Conservation (phyloP, 2,329 filamentous ascomycete species). For the Cryphonectria naterciae region DNA sequence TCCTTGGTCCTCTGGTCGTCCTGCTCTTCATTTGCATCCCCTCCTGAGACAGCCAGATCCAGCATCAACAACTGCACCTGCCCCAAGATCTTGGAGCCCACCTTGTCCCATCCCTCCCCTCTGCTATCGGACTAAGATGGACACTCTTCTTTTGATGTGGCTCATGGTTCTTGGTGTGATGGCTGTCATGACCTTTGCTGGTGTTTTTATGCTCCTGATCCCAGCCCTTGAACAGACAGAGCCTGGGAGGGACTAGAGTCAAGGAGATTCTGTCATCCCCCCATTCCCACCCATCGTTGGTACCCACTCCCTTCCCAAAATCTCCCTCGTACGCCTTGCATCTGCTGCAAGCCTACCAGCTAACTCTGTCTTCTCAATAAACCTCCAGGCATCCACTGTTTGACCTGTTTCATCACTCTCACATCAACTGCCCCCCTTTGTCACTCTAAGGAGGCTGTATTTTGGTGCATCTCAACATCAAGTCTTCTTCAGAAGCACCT, state of each 20-base stretch:
- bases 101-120: not conserved
- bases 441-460: not conserved
- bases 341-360: not conserved
- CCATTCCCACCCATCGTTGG: not conserved
- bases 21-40: not conserved
- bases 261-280: not conserved
- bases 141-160: constrained; percentile 27
- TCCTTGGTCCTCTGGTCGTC: not conserved
- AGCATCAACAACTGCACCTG: not conserved
- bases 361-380: not conserved
- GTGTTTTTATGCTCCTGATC: constrained; percentile 23
- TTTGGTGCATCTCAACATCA: not conserved
- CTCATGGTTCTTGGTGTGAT: constrained; percentile 27
- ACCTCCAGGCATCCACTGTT: not conserved
- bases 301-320: not conserved
- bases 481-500: not conserved
- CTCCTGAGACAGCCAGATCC: not conserved
- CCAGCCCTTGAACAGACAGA: constrained; percentile 24
- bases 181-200: constrained; percentile 23
- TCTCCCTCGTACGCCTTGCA: not conserved
- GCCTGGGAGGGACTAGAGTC: constrained; percentile 11
- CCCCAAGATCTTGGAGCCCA: not conserved
- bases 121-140: constrained; percentile 27
- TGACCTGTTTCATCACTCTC: not conserved
- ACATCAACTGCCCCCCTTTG: not conserved